These are phyloP conservation scores for Nymphaea thermarum DNA, from an alignment of 164 flowering plant species.

Conservation along the genomic window DNA sequence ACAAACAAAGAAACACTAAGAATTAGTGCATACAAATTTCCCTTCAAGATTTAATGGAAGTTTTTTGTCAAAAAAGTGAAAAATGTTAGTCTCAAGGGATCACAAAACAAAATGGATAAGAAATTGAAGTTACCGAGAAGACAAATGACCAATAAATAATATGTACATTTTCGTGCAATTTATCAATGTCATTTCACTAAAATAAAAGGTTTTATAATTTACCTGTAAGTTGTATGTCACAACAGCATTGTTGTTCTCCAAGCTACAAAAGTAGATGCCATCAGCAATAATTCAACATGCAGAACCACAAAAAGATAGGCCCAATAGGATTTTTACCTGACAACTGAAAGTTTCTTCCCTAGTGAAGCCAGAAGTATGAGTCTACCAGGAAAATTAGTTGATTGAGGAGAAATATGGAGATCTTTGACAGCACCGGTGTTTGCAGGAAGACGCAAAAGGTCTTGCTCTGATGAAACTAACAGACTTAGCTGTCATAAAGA, in stretches of 20 bases:
- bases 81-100: too few species aligned
- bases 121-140: too few species aligned
- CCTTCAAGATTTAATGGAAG: too few species aligned
- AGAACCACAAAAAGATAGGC: not conserved
- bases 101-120: too few species aligned
- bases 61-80: too few species aligned
- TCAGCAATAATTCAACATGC: not conserved
- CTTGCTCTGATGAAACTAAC: slow-evolving; percentile 51
- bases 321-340: slow-evolving; percentile 34
- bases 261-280: slow-evolving; percentile 27
- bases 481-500: slow-evolving; percentile 50
- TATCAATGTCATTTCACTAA: too few species aligned
- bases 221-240: slow-evolving; percentile 74
- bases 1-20: too few species aligned
- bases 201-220: slow-evolving; percentile 7
- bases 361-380: slow-evolving; percentile 61
- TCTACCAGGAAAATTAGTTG: slow-evolving; percentile 8
- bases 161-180: too few species aligned
- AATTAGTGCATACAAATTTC: too few species aligned
- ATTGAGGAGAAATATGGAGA: slow-evolving; percentile 38
- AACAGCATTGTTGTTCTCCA: slow-evolving; percentile 61
- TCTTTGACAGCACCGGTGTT: slow-evolving; percentile 51
- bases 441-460: slow-evolving; percentile 51
- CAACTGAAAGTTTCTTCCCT: slow-evolving; percentile 65
- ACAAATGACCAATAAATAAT: too few species aligned